Conservation (phyloP, 257 asterid genomes). For the Linderniella brevidens region DNA sequence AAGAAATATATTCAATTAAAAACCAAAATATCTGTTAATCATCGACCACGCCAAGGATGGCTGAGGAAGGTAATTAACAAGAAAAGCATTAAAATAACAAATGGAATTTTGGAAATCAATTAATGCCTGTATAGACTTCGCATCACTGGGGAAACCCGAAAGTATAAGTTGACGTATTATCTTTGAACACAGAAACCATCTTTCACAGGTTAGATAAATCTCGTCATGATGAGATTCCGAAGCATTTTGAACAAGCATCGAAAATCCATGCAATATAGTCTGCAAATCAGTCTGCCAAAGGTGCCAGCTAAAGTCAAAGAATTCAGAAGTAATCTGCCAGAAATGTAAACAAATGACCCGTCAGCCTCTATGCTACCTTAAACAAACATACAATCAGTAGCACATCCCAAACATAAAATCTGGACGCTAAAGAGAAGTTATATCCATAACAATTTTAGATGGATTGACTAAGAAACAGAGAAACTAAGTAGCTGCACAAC, state of each 20-base stretch:
- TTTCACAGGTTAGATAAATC: constrained; percentile 72
- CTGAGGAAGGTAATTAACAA: constrained; percentile 6
- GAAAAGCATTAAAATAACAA: constrained; percentile 5
- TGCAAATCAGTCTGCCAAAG: constrained; percentile 92
- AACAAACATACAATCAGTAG: no score
- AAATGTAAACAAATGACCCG: constrained; percentile 19
- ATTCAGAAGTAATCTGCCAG: constrained; percentile 86
- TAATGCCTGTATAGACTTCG: constrained; percentile 56
- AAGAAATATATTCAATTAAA: constrained; percentile 13
- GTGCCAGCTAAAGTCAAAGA: constrained; percentile 96
- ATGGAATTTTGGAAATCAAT: not conserved
- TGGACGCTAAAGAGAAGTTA: no score
- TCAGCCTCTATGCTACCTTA: no score
- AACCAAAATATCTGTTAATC: constrained; percentile 6
- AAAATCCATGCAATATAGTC: constrained; percentile 62
- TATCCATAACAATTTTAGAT: no score
- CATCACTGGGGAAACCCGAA: constrained; percentile 82
- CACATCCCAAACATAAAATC: no score
- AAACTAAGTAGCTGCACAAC: no score
- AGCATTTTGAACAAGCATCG: constrained; percentile 62
- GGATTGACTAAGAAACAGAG: no score
- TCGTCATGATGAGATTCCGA: constrained; percentile 56
- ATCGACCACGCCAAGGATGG: not conserved
- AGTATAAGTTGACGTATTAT: constrained; percentile 62
- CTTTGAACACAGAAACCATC: constrained; percentile 95